phyloP scores from a whole-genome alignment of 352 stramenopile genomes.

The Phytophthora pini region DNA sequence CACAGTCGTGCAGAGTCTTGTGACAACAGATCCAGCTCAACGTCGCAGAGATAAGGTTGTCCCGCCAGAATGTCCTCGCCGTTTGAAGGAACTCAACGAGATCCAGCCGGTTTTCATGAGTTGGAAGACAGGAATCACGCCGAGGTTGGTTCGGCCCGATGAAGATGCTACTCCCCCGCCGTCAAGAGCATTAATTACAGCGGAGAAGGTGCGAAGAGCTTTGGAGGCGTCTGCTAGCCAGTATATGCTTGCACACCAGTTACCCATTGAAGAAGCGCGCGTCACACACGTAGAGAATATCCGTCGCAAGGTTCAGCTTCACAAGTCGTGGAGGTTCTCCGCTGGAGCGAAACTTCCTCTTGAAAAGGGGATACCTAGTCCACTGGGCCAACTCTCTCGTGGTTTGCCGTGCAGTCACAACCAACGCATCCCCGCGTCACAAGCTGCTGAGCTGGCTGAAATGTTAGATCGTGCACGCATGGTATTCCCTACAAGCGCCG shows the following conservation, averaged over 20 bases:
- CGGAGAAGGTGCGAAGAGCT: conserved; percentile 20
- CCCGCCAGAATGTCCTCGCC: neutral
- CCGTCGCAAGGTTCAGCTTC: conserved; percentile 58
- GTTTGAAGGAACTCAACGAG: conserved; percentile 52
- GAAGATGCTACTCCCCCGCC: conserved; percentile 2
- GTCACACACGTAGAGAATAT: conserved; percentile 55
- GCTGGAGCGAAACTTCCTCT: conserved; percentile 11
- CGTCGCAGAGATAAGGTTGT: neutral
- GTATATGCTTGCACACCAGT: conserved; percentile 30
- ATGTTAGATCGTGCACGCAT: conserved; percentile 17
- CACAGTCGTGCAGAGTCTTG: conserved; percentile 45
- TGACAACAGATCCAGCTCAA: conserved; percentile 19
- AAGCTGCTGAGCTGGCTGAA: conserved; percentile 10
- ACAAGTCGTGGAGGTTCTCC: conserved; percentile 62
- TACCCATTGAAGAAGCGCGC: conserved; percentile 39
- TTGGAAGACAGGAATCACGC: conserved; percentile 46
- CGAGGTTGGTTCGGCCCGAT: conserved; percentile 11
- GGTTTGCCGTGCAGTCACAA: conserved; percentile 3
- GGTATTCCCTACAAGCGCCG: conserved; percentile 4
- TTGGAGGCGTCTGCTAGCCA: conserved; percentile 29
- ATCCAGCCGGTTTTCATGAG: conserved; percentile 50
- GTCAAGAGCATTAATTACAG: conserved; percentile 13
- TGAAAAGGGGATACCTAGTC: conserved; percentile 2
- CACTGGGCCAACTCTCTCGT: conserved; percentile 6
- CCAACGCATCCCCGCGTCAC: neutral